Base-by-base conservation (phyloP, 176 grass and related monocot species). In the Chloris gayana region DNA sequence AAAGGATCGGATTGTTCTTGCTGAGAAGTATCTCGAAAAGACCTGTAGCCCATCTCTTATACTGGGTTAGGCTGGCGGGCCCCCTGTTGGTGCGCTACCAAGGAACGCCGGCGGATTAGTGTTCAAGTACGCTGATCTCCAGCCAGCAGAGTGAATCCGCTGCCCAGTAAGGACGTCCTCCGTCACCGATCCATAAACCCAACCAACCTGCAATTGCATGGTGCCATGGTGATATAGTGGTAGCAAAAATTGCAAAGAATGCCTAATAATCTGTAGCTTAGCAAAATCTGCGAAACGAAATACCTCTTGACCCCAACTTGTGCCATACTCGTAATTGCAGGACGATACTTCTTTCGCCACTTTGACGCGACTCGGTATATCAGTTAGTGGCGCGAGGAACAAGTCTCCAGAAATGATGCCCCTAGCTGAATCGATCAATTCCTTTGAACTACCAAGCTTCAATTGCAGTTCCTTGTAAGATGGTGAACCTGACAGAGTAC, bases 11-110 rank as follows among this genome's bases (percentile, higher is more conserved):
- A 66, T 59, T 84, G 4, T 76, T 77, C 29, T 35, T 26, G 45
- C 81, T 74, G 4, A 87, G 7, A 30, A 87, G 33, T 11, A 93
- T 79, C 87, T 89, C 84, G 0, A 81, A 45, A 24, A 74, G 72
- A 4, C 90, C 90, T 15, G 72, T 89, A 5, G 80, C 67, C 87
- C 90, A 92, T 21, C 90, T 89, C 80, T 92, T 92, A 50, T 69
- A 73, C 49, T 92, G 90, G 5, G 67, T 84, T 6, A 89, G 26
- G 67, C 72, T 74, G 17, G 72, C 87, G 0, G 80, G 87, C 87
- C 87, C 0, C 76, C 80, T 0, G 73, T 80, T 2, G 80, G 87
- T 0, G 87, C 71, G 1, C 80, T 60, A 6, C 86, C 75, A 3
- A 88, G 1, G 41, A 88, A 88, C 13, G 75, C 19, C 0, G 81